Percentiles rank a stretch among this genome's conserved stretches.
Evolutionary conservation across 306 rosid species (phyloP).

Genomic region (Heteromeles arbutifolia): DNA sequence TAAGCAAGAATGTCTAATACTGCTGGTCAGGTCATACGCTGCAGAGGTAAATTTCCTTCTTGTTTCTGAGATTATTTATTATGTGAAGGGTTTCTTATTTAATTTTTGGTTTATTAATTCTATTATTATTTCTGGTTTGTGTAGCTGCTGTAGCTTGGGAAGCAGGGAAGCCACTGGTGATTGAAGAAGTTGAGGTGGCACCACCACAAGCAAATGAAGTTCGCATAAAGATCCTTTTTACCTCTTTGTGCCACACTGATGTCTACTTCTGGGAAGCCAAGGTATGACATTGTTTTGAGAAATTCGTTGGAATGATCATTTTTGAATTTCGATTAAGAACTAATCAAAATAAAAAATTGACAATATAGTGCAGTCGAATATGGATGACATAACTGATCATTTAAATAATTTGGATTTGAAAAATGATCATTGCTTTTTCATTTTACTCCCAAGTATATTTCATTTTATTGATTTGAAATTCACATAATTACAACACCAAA

Average conservation of each 20-base stretch:
- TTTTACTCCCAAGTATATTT: too few species aligned
- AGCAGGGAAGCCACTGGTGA: constrained; percentile 33
- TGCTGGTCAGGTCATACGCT: constrained; percentile 28
- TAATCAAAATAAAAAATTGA: background rate
- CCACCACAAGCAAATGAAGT: constrained; percentile 31
- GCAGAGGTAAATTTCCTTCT: constrained; percentile 17
- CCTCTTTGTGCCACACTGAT: constrained; percentile 28
- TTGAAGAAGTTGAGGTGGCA: constrained; percentile 32
- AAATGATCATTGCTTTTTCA: too few species aligned
- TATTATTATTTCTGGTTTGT: background rate
- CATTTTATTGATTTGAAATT: background rate
- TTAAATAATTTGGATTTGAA: background rate
- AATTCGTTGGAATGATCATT: background rate
- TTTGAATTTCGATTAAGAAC: background rate
- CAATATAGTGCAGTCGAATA: too few species aligned
- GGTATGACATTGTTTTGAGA: background rate
- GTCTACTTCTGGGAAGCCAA: constrained; percentile 38
- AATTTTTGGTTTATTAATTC: background rate
- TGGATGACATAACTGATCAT: too few species aligned
- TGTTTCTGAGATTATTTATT: background rate
- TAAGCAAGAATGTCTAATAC: constrained; percentile 13
- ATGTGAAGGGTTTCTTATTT: background rate
- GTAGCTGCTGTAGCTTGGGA: constrained; percentile 38
- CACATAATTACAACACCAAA: background rate
- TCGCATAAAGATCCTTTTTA: constrained; percentile 28